phyloP scores from a whole-genome alignment of 225 moss, liverwort and hornwort genomes.

The Takakia lepidozioides region DNA sequence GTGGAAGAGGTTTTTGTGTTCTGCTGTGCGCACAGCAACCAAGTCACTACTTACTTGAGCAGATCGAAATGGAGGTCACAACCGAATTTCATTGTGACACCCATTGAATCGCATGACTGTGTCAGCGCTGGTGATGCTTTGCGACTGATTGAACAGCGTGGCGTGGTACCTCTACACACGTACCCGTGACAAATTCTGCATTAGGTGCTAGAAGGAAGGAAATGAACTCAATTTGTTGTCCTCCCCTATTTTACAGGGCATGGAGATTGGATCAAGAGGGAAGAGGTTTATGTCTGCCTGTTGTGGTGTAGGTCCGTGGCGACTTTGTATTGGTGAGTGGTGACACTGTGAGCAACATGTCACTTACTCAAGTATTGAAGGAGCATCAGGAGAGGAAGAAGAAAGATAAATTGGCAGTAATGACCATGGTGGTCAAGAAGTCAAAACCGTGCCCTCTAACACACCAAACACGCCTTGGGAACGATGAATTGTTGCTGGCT shows the following conservation, averaged over 20 bases:
- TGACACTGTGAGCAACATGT: constrained; percentile 96
- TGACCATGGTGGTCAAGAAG: constrained; percentile 93
- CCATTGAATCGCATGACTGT: constrained; percentile 86
- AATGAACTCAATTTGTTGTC: not conserved
- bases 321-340: constrained; percentile 95
- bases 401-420: constrained; percentile 89
- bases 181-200: too few relatives aligned
- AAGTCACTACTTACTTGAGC: constrained; percentile 68
- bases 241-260: not conserved
- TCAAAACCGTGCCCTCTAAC: constrained; percentile 59
- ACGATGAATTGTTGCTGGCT: constrained; percentile 72
- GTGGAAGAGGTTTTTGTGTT: constrained; percentile 96
- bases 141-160: constrained; percentile 82
- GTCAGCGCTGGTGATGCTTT: constrained; percentile 99
- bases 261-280: too few relatives aligned
- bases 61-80: constrained; percentile 73
- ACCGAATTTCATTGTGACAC: constrained; percentile 68
- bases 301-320: constrained; percentile 64
- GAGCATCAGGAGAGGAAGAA: constrained; percentile 94
- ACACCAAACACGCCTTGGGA: constrained; percentile 82
- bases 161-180: constrained; percentile 45
- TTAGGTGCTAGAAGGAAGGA: too few relatives aligned
- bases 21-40: constrained; percentile 89
- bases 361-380: constrained; percentile 76
- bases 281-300: not conserved